Percentiles rank a stretch among this genome's conserved stretches.
Conservation (phyloP, 2,329 filamentous ascomycete genomes). For the Venturiaceae sp. region DNA sequence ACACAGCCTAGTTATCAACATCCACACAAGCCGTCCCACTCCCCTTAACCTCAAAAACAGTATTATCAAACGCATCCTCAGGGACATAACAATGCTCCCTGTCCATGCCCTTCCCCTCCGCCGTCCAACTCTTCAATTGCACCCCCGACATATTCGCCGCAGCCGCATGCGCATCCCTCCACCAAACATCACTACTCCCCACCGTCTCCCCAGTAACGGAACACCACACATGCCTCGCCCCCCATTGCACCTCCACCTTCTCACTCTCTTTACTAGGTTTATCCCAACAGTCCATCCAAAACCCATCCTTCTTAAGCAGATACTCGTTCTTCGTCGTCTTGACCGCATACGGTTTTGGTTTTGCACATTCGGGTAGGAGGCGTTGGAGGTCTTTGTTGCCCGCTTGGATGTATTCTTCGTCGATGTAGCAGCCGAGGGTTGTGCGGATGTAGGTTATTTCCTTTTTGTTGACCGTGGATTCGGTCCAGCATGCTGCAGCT, state of each 20-base stretch:
- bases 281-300: neutral
- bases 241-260: slow-evolving; percentile 3
- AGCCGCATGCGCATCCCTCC: neutral
- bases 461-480: neutral
- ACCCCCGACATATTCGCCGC: neutral
- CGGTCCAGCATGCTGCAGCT: neutral
- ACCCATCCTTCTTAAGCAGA: neutral
- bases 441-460: neutral
- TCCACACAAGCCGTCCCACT: neutral
- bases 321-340: neutral
- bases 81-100: slow-evolving; percentile 4
- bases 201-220: neutral
- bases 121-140: neutral
- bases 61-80: slow-evolving; percentile 2
- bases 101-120: neutral
- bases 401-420: neutral
- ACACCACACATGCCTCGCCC: slow-evolving; percentile 1
- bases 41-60: neutral
- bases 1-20: too few relatives aligned
- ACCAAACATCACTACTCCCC: neutral
- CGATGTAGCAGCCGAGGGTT: slow-evolving; percentile 1
- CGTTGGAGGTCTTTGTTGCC: neutral
- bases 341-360: neutral
- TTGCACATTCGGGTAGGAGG: neutral
- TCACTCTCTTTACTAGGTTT: neutral